Evolutionary conservation across 139 green algal genomes (phyloP).

Genomic region (Coccomyxa sp.): DNA sequence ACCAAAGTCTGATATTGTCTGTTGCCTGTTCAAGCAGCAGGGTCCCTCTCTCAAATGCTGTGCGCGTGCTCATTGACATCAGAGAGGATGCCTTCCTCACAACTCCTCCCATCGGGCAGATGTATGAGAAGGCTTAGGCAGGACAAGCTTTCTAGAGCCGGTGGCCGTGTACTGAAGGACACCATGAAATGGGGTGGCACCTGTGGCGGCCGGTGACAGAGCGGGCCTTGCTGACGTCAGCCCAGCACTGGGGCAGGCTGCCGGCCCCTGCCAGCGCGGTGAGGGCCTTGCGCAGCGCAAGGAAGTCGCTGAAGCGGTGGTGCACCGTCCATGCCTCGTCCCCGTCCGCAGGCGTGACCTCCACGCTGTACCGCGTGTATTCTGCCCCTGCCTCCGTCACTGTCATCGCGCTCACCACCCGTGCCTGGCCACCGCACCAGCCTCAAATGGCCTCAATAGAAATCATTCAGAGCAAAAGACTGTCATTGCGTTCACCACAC

Average conservation of each 20-base stretch:
- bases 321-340: background rate
- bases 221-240: background rate
- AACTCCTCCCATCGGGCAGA: no score
- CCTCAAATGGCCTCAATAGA: no score
- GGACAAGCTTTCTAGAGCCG: no score
- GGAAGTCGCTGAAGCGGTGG: constrained; percentile 6
- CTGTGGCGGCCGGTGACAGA: constrained; percentile 10
- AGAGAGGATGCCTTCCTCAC: no score
- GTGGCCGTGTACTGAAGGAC: no score
- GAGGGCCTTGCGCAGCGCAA: background rate
- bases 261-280: background rate
- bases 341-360: background rate
- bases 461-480: no score
- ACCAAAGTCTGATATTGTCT: no score
- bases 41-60: no score
- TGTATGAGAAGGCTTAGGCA: no score
- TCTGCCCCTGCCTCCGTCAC: background rate
- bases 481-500: background rate
- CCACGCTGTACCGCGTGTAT: constrained; percentile 2
- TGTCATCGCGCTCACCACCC: background rate
- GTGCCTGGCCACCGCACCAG: background rate
- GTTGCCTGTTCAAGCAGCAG: no score
- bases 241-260: background rate
- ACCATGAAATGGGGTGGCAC: background rate
- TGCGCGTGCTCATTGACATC: no score